These are phyloP conservation scores for Cynara cardunculus DNA, from an alignment of 129 eudicot genomes.

Conservation along the genomic window DNA sequence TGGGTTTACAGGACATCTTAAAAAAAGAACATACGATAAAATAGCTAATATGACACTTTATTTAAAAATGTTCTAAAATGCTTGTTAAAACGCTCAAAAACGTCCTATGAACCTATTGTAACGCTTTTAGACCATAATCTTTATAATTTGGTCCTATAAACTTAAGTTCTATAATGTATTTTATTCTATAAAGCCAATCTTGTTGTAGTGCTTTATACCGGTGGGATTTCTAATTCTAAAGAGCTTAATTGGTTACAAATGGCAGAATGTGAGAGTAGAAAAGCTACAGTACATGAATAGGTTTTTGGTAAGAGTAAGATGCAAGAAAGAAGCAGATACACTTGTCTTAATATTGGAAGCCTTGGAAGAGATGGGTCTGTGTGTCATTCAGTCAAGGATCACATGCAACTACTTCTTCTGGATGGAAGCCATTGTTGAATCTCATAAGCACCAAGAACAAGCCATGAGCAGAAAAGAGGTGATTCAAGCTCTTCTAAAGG, in stretches of 20 bases:
- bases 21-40: too few relatives aligned
- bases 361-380: constrained; percentile 40
- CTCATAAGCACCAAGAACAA: constrained; percentile 9
- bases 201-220: not conserved
- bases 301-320: constrained; percentile 27
- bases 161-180: too few relatives aligned
- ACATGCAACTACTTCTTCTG: constrained; percentile 32
- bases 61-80: too few relatives aligned
- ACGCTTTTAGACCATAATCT: too few relatives aligned
- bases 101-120: too few relatives aligned
- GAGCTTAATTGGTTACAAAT: not conserved
- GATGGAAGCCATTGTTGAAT: constrained; percentile 52
- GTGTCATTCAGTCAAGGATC: constrained; percentile 42
- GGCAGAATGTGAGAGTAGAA: constrained; percentile 52
- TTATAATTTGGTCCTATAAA: not conserved
- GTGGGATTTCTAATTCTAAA: too few relatives aligned
- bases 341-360: constrained; percentile 43
- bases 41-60: too few relatives aligned
- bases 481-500: constrained; percentile 32
- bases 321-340: constrained; percentile 33
- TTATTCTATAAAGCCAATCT: too few relatives aligned
- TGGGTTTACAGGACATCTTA: too few relatives aligned
- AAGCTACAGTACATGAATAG: constrained; percentile 19
- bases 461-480: constrained; percentile 23
- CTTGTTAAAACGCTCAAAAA: too few relatives aligned